Conservation (phyloP, 202 grass and related monocot genomes). For the Setaria viridis region DNA sequence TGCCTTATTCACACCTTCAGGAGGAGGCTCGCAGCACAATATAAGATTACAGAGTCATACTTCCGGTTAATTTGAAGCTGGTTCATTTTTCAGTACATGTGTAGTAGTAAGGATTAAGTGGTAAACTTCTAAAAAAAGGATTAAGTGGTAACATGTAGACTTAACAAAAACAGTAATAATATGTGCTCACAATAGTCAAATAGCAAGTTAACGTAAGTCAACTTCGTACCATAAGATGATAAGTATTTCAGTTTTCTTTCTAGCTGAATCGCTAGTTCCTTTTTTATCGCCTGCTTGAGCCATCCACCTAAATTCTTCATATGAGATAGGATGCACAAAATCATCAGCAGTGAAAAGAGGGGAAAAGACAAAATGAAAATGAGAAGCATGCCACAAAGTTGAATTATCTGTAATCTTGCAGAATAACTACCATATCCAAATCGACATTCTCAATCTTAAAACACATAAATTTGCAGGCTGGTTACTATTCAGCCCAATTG, state of each 20-base stretch:
- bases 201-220: not conserved
- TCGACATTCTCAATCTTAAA: not conserved
- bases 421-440: not conserved
- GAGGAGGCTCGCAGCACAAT: not conserved
- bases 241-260: conserved; percentile 54
- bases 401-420: conserved; percentile 14
- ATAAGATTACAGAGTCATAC: not conserved
- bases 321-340: conserved; percentile 31
- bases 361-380: not conserved
- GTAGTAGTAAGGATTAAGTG: not conserved
- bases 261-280: conserved; percentile 51
- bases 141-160: not conserved
- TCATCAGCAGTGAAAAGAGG: conserved; percentile 20
- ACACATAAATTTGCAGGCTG: not conserved
- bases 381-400: not conserved
- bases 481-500: not conserved
- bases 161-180: not conserved
- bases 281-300: conserved; percentile 56
- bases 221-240: conserved; percentile 44
- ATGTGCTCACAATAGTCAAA: not conserved
- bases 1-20: conserved; percentile 12
- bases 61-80: not conserved
- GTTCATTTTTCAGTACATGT: not conserved
- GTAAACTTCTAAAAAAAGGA: no score
- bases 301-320: conserved; percentile 64